phyloP scores from a whole-genome alignment of 768 basidiomycete genomes.

The Tricholoma furcatifolium region DNA sequence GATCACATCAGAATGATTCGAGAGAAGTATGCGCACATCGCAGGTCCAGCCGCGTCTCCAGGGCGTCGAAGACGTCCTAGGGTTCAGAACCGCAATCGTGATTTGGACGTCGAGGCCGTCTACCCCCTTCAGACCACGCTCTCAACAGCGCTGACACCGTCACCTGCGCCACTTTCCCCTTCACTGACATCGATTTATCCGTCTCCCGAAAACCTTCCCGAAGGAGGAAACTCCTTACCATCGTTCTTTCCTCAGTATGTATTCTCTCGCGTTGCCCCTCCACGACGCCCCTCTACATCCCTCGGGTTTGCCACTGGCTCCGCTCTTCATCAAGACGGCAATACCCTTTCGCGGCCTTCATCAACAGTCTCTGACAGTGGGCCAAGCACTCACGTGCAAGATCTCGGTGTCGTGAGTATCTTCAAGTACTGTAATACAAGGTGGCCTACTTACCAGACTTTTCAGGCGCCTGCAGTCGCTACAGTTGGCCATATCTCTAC shows the following conservation, averaged over 20 bases:
- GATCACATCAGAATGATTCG: conserved; percentile 31
- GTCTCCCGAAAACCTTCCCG: conserved; percentile 16
- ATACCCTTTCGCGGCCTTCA: too few species aligned
- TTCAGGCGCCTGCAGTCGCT: too few species aligned
- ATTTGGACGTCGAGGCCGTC: conserved; percentile 7
- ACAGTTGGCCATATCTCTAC: too few species aligned
- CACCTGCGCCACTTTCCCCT: conserved; percentile 13
- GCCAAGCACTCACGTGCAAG: too few species aligned
- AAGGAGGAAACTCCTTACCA: conserved; percentile 11
- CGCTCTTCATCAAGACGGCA: conserved; percentile 1
- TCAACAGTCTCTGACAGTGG: too few species aligned
- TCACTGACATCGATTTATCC: conserved; percentile 12
- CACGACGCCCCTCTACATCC: conserved; percentile 34
- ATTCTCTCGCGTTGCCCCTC: conserved; percentile 21
- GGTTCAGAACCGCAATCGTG: conserved; percentile 19
- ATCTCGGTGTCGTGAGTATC: too few species aligned
- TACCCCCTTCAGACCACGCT: neutral
- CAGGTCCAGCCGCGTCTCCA: conserved; percentile 34
- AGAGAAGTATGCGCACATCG: conserved; percentile 30
- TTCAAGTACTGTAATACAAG: too few species aligned
- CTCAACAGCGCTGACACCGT: conserved; percentile 3
- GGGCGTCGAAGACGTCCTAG: conserved; percentile 31
- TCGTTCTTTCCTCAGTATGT: conserved; percentile 22
- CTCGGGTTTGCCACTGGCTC: conserved; percentile 21
- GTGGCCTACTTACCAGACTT: too few species aligned